A percentile compares a stretch with the other conserved stretches of the same genome.
Evolutionary conservation across 306 rosid genomes (phyloP).

Genomic region (Gastrolobium villosum): DNA sequence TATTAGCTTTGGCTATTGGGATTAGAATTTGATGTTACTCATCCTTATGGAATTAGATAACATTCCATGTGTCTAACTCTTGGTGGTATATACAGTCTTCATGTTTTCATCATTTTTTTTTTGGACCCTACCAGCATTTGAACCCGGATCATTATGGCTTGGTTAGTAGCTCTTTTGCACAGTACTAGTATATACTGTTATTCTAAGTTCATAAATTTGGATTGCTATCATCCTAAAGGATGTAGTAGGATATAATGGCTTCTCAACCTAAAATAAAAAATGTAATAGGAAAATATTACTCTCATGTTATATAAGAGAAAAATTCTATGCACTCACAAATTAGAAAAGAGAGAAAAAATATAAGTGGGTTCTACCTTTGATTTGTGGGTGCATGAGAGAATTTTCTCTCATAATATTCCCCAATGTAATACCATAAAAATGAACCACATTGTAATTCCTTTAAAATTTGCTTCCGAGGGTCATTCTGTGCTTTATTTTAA

Average conservation of each 20-base stretch:
- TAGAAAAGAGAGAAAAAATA: too few relatives aligned
- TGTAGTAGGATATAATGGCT: not conserved
- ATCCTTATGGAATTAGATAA: not conserved
- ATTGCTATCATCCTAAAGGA: conserved; percentile 15
- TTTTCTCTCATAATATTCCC: too few relatives aligned
- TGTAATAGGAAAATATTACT: too few relatives aligned
- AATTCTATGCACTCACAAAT: too few relatives aligned
- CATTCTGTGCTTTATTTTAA: not conserved
- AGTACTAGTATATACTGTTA: not conserved
- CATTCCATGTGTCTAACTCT: not conserved
- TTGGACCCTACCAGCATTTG: too few relatives aligned
- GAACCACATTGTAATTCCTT: not conserved
- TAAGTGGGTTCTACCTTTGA: too few relatives aligned
- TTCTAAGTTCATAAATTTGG: not conserved
- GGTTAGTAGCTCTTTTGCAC: too few relatives aligned
- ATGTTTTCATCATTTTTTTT: not conserved
- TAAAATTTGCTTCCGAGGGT: not conserved
- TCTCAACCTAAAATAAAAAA: too few relatives aligned
- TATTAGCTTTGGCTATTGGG: not conserved
- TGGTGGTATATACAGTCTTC: not conserved
- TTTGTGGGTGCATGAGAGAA: too few relatives aligned
- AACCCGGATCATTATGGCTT: too few relatives aligned
- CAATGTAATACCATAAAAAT: too few relatives aligned
- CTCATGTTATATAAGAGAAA: too few relatives aligned
- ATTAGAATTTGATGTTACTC: not conserved